Evolutionary conservation across 2,329 filamentous ascomycete species (phyloP).

Genomic region (Talaromyces amestolkiae): DNA sequence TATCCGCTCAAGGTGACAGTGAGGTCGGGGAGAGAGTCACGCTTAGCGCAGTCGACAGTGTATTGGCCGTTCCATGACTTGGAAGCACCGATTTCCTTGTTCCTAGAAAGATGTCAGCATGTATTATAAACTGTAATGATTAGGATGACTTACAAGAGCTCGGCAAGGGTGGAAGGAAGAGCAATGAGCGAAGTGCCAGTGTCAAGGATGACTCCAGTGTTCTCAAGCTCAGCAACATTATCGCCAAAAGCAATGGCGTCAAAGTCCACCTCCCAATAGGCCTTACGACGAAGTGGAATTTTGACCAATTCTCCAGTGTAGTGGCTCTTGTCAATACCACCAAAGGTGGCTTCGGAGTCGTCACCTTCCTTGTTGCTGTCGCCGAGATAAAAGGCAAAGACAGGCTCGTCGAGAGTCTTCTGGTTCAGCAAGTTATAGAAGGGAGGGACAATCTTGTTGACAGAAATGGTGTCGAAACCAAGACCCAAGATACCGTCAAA

Average conservation of each 20-base stretch:
- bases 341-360: slow-evolving; percentile 84
- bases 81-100: slow-evolving; percentile 96
- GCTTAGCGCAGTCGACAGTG: slow-evolving; percentile 83
- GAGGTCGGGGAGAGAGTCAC: slow-evolving; percentile 80
- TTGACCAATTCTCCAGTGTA: slow-evolving; percentile 83
- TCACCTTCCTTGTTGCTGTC: slow-evolving; percentile 67
- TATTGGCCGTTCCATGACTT: slow-evolving; percentile 98
- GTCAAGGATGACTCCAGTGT: slow-evolving; percentile 95
- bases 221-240: slow-evolving; percentile 80
- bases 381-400: slow-evolving; percentile 96
- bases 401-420: slow-evolving; percentile 81
- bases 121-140: neutral
- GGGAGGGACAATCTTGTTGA: slow-evolving; percentile 89
- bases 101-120: slow-evolving; percentile 47
- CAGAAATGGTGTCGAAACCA: slow-evolving; percentile 93
- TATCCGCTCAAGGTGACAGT: slow-evolving; percentile 86
- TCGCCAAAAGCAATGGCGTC: slow-evolving; percentile 87
- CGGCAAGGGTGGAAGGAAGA: slow-evolving; percentile 83
- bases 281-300: slow-evolving; percentile 94
- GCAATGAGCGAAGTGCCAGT: slow-evolving; percentile 97
- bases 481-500: slow-evolving; percentile 97
- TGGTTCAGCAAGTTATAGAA: slow-evolving; percentile 97
- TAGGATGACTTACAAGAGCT: slow-evolving; percentile 65
- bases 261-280: slow-evolving; percentile 99
- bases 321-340: slow-evolving; percentile 80